Percentiles rank a stretch among this genome's conserved stretches.
phyloP scores from a whole-genome alignment of 495 filamentous ascomycete species.

The Bacidia rubella region DNA sequence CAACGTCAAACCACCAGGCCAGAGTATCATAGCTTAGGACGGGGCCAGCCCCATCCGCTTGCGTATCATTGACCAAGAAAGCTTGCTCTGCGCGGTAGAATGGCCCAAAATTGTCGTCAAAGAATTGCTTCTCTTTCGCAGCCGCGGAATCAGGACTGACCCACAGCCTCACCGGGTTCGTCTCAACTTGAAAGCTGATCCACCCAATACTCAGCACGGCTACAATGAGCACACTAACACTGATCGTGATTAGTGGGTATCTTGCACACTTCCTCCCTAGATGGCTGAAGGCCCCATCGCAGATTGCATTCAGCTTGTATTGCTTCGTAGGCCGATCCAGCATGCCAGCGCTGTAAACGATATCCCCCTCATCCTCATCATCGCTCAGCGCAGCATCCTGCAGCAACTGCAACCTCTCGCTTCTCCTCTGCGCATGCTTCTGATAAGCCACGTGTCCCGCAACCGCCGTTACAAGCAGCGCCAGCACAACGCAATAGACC shows the following conservation, averaged over 20 bases:
- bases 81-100: constrained; percentile 91
- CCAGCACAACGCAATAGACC: constrained; percentile 63
- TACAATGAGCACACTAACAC: constrained; percentile 53
- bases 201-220: constrained; percentile 70
- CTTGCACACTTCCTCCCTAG: constrained; percentile 70
- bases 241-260: constrained; percentile 75
- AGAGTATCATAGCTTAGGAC: constrained; percentile 80
- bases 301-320: constrained; percentile 65
- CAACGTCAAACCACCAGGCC: constrained; percentile 88
- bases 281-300: constrained; percentile 66
- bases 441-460: constrained; percentile 62
- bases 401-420: constrained; percentile 70
- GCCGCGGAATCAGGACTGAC: constrained; percentile 85
- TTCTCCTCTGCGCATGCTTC: constrained; percentile 56
- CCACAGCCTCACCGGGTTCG: constrained; percentile 83
- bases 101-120: constrained; percentile 87
- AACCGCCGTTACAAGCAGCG: constrained; percentile 48
- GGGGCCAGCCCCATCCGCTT: constrained; percentile 42
- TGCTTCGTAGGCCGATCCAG: constrained; percentile 53
- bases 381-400: constrained; percentile 74
- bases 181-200: constrained; percentile 75
- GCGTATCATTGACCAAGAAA: constrained; percentile 82
- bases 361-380: constrained; percentile 76
- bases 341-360: constrained; percentile 56
- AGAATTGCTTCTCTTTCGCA: constrained; percentile 85